Evolutionary conservation across 345 rosid species (phyloP), one percentile per base, ranked within the genome.

Genomic region (Populus deltoides): DNA sequence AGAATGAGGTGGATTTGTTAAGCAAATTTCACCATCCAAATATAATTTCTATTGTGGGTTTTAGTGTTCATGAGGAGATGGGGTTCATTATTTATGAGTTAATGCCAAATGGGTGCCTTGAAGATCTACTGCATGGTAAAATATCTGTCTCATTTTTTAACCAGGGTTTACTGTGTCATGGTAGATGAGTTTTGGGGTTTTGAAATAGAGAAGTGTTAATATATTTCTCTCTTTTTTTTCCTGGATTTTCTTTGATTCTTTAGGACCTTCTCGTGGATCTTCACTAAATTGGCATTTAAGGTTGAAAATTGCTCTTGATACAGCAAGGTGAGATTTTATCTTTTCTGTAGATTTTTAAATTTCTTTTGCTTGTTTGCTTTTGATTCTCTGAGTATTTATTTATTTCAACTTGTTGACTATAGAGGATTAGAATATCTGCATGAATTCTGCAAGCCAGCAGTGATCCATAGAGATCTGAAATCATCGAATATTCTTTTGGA

Each of bases 391-490:
- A 61, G 43, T 41, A 55, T 62, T 78, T 68, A n/a, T 72, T 65
- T 70, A 79, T 73, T 66, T 13, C 57, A 31, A 65, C 33, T 63
- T 88, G 84, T 78, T 76, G 86, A 82, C 83, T n/a, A 25, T 85
- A 96, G 99, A 86, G 99, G 97, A 85, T 81, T 96, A 81, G 99
- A 96, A 75, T 92, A 96, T 90, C 83, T 96, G 74, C 99, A 96
- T 77, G 97, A 92, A 80, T 94, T 84, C 82, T 92, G 98, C 87
- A 90, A 82, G 78, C 99, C 99, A 73, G 84, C 88, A 43, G 93
- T 96, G 85, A 93, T 96, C 74, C 99, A 96, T 88, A 91, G 99
- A 81, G 99, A 96, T 90, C 91, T 96, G 87, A 96, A 96, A 89
- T 89, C 99, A 3, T 94, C 99, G 78, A 96, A 96, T 84, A 90